Conservation (phyloP, 345 rosid genomes). For the Camelina sativa region DNA sequence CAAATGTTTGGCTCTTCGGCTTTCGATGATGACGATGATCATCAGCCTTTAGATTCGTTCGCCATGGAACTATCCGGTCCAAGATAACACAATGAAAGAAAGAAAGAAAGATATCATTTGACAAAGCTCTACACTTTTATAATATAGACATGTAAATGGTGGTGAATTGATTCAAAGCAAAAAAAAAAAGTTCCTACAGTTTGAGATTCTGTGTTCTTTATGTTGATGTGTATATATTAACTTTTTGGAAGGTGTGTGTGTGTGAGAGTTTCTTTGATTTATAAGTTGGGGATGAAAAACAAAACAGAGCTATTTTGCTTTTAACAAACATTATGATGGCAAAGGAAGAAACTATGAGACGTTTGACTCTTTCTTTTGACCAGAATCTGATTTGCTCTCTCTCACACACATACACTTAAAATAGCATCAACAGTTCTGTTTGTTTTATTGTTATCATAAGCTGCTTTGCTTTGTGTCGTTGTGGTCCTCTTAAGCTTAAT, state of each 20-base stretch:
- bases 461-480: not conserved
- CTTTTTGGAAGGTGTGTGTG: not conserved
- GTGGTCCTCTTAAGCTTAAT: slow-evolving; percentile 34
- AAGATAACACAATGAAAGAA: slow-evolving; percentile 51
- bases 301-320: slow-evolving; percentile 8
- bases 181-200: not conserved
- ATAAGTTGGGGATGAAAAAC: not conserved
- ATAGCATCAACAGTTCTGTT: slow-evolving; percentile 21
- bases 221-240: slow-evolving; percentile 37
- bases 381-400: slow-evolving; percentile 34
- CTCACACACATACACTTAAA: not conserved
- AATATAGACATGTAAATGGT: slow-evolving; percentile 41
- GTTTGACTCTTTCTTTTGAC: slow-evolving; percentile 37
- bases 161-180: slow-evolving; percentile 14
- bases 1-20: slow-evolving; percentile 76
- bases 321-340: not conserved
- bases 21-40: slow-evolving; percentile 83
- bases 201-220: slow-evolving; percentile 26
- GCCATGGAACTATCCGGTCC: slow-evolving; percentile 99
- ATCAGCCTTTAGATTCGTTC: slow-evolving; percentile 68
- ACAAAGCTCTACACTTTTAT: slow-evolving; percentile 33
- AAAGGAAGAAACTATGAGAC: slow-evolving; percentile 27
- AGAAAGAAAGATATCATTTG: not conserved
- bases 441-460: slow-evolving; percentile 21
- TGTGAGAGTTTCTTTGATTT: not conserved